phyloP scores from a whole-genome alignment of 2,329 filamentous ascomycete species.

The Paecilomyces sp. region DNA sequence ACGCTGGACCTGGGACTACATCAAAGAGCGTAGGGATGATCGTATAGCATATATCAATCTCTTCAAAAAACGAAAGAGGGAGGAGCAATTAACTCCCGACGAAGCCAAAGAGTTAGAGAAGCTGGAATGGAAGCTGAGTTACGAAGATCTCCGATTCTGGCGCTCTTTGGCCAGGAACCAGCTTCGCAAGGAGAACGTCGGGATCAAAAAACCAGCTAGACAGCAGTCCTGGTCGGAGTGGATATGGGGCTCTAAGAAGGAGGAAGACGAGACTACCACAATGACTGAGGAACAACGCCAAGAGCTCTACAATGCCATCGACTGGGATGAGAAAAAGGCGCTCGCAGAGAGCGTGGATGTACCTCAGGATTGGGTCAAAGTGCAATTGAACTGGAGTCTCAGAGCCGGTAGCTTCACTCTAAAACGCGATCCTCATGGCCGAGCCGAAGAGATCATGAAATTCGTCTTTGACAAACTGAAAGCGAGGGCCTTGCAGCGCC shows the following conservation, averaged over 20 bases:
- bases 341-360: constrained; percentile 81
- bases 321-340: constrained; percentile 94
- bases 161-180: constrained; percentile 89
- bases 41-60: constrained; percentile 81
- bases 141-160: constrained; percentile 97
- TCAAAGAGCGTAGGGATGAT: constrained; percentile 86
- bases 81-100: constrained; percentile 57
- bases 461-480: constrained; percentile 92
- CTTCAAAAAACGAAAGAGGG: constrained; percentile 89
- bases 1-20: constrained; percentile 93
- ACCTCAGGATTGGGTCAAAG: constrained; percentile 83
- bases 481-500: constrained; percentile 80
- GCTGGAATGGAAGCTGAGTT: constrained; percentile 80
- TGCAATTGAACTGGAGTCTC: constrained; percentile 88
- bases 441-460: constrained; percentile 72
- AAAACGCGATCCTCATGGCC: constrained; percentile 74
- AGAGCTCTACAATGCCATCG: constrained; percentile 94
- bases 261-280: constrained; percentile 68
- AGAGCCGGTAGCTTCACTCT: constrained; percentile 94
- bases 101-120: constrained; percentile 67
- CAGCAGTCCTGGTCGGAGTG: constrained; percentile 87
- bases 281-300: constrained; percentile 96
- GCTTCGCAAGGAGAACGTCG: constrained; percentile 88
- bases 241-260: constrained; percentile 78
- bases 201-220: constrained; percentile 64